Evolutionary conservation across 768 basidiomycete genomes (phyloP), one percentile per base, ranked within the genome.

Genomic region (Crucibulum laeve): DNA sequence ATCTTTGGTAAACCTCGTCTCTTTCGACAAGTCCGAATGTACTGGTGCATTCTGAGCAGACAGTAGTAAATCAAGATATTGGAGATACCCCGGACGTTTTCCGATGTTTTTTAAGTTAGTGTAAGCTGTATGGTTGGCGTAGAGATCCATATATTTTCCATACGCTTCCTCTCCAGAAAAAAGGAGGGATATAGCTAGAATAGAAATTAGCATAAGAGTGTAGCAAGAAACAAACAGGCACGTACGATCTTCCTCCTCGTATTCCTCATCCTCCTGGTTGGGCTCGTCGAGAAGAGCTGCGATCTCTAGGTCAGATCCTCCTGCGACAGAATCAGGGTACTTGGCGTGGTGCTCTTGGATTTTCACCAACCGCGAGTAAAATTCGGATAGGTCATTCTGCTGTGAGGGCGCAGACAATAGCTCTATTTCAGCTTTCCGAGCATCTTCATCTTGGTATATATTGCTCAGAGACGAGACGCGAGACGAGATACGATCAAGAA

Each of bases 161-260:
- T 94, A 91, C 5, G 78, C 77, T 60, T 99, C 96, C 70, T 98
- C 95, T 25, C 96, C 96, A 10, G 94, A 95, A 68, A 99, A 99
- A 53, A 95, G 64, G 39, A 89, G 64, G 25, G 87, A 84, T 43
- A 91, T 73, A 42, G 87, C 90, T 91, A 49, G 25, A 44, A 39
- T 43, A 7, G 48, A 25, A 48, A 34, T 40, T 19, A 46, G 17
- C 23, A 46, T 43, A 32, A 26, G 38, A 28, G 17, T 45, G 41
- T 35, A 45, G 38, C n/a, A 17, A 26, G 44, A 5, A 43, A 25
- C 3, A 42, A n/a, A 52, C 35, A 28, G 36, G 4, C 15, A 82
- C 88, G 58, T 57, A 94, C 90, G 86, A 66, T 96, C 91, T 62
- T 91, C 88, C 55, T 87, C 84, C 46, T 88, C 91, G 15, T 73